These are phyloP conservation scores for Naganishia friedmannii DNA, from an alignment of 768 basidiomycete species.

Conservation along the genomic window DNA sequence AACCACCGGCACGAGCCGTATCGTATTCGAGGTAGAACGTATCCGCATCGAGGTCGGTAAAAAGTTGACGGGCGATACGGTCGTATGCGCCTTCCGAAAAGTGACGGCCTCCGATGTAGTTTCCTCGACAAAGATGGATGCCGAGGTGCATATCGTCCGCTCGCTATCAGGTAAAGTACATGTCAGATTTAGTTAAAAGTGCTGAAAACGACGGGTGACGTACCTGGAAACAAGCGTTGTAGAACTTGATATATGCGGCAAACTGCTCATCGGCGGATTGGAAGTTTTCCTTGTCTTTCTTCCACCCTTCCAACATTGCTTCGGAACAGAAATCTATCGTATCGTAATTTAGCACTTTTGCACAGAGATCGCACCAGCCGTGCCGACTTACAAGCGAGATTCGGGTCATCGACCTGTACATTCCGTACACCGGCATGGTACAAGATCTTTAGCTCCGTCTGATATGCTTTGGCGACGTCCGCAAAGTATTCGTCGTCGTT, in stretches of 20 bases:
- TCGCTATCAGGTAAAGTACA: background rate
- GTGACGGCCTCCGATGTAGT: slow-evolving; percentile 39
- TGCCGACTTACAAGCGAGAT: slow-evolving; percentile 21
- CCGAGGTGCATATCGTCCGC: slow-evolving; percentile 44
- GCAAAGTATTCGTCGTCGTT: slow-evolving; percentile 32
- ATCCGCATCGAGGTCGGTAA: slow-evolving; percentile 39
- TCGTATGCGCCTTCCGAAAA: slow-evolving; percentile 46
- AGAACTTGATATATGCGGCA: slow-evolving; percentile 65
- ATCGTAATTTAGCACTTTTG: background rate
- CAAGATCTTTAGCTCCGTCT: slow-evolving; percentile 25
- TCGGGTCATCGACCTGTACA: slow-evolving; percentile 34
- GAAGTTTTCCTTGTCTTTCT: slow-evolving; percentile 60
- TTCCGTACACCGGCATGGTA: slow-evolving; percentile 30
- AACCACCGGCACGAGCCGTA: slow-evolving; percentile 43
- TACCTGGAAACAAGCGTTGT: slow-evolving; percentile 52
- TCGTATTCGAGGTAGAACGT: slow-evolving; percentile 47
- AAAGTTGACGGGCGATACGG: slow-evolving; percentile 44
- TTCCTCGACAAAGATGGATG: slow-evolving; percentile 44
- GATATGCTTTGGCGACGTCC: slow-evolving; percentile 33
- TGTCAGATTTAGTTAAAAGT: background rate
- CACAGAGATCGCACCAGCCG: slow-evolving; percentile 30
- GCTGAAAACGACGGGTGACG: background rate
- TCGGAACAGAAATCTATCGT: slow-evolving; percentile 57
- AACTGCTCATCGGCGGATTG: slow-evolving; percentile 59
- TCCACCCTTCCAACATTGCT: slow-evolving; percentile 60